Evolutionary conservation across 805 yeast genomes (phyloP), one percentile per base, ranked within the genome.

Genomic region (Torulaspora franciscae): DNA sequence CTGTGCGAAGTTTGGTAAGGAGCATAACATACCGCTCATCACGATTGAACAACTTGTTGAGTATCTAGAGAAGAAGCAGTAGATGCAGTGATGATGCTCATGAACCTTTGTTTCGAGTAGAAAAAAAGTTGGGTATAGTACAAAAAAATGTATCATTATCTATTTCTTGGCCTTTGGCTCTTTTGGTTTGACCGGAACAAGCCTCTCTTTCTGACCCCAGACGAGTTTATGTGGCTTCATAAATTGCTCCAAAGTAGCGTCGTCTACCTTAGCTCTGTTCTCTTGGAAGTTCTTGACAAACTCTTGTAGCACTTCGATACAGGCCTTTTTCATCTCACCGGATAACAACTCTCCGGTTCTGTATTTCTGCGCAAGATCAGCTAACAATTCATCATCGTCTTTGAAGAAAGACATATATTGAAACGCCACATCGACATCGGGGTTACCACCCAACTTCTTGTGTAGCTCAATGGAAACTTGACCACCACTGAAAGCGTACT

Each of bases 401-500:
- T 79, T 70, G 75, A 93, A 90, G 72, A 93, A 93, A 5, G 89
- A 78, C 51, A 93, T 71, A 65, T 93, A 93, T 70, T 93, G 98
- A 71, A 73, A 93, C 2, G 99, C 87, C 45, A 93, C 96, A 66
- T 93, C 99, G 28, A 90, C 83, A 53, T 91, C 97, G 37, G 96
- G 95, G 63, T 93, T 76, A 60, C 98, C 99, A 45, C 99, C 99
- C 44, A 73, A 72, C 65, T 73, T 73, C 67, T 96, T 81, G 70
- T 93, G 99, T 58, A 88, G 95, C 65, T 93, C 99, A 38, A 85
- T 70, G 2, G 95, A 76, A 32, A 78, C 84, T 64, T 81, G 78
- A 52, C 99, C 99, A 53, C 99, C 99, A 42, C 95, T 83, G 68
- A 93, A 93, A 6, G 97, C 99, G 64, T 88, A 85, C 68, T 90